Conservation (phyloP, 2,329 filamentous ascomycete genomes). For the Dichotomopilus funicola region DNA sequence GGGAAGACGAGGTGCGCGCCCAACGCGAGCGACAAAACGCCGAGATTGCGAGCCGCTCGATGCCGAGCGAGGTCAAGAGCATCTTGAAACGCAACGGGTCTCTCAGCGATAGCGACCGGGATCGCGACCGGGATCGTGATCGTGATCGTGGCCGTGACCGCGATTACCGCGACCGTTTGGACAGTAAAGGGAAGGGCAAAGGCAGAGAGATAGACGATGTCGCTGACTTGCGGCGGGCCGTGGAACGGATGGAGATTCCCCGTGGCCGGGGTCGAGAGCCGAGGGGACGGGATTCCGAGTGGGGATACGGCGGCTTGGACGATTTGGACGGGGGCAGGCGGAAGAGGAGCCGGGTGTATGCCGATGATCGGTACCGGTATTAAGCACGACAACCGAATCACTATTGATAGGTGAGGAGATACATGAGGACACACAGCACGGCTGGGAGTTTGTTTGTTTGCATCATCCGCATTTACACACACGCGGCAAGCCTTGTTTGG, state of each 20-base stretch:
- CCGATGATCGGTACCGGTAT: conserved; percentile 18
- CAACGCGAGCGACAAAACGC: conserved; percentile 26
- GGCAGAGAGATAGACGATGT: conserved; percentile 17
- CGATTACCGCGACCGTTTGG: background rate
- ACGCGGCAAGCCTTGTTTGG: too few relatives aligned
- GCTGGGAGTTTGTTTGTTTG: too few relatives aligned
- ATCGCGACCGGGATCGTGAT: too few relatives aligned
- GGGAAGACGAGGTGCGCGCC: conserved; percentile 27
- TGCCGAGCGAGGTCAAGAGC: conserved; percentile 21
- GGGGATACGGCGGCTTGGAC: conserved; percentile 12
- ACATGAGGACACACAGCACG: too few relatives aligned
- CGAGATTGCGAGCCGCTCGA: conserved; percentile 26
- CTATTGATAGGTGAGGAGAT: too few relatives aligned
- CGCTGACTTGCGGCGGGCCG: conserved; percentile 18
- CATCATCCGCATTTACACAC: too few relatives aligned
- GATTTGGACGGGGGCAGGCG: conserved; percentile 10
- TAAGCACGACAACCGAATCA: background rate
- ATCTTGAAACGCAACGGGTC: conserved; percentile 24
- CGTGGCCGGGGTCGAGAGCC: conserved; percentile 11
- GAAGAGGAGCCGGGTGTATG: conserved; percentile 23
- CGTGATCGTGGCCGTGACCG: too few relatives aligned
- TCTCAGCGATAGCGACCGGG: background rate
- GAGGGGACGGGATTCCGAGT: conserved; percentile 9
- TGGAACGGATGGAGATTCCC: conserved; percentile 22
- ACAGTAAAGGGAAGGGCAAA: conserved; percentile 11